Evolutionary conservation across 2,329 filamentous ascomycete genomes (phyloP).

Genomic region (Alternaria gansuensis): DNA sequence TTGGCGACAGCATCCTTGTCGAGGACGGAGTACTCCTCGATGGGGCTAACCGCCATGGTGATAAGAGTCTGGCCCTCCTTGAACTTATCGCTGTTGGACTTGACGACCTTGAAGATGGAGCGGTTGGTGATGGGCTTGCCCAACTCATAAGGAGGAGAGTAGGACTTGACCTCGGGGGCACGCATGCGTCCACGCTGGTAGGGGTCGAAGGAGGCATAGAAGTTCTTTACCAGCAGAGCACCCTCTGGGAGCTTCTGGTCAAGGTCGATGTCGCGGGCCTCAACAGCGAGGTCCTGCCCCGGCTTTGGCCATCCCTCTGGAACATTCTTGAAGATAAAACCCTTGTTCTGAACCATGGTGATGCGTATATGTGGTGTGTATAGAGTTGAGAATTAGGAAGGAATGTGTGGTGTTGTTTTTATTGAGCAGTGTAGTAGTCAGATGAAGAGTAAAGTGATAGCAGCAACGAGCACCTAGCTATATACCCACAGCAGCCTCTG

Average conservation of each 20-base stretch:
- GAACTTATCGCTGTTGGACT: constrained; percentile 71
- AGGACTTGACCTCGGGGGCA: constrained; percentile 69
- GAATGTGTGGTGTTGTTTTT: neutral
- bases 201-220: constrained; percentile 81
- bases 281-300: constrained; percentile 74
- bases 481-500: constrained; percentile 18
- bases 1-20: constrained; percentile 56
- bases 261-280: constrained; percentile 74
- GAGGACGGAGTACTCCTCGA: constrained; percentile 74
- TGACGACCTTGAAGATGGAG: constrained; percentile 73
- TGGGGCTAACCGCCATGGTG: constrained; percentile 60
- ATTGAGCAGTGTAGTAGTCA: constrained; percentile 5
- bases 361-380: constrained; percentile 18
- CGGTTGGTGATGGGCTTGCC: constrained; percentile 71
- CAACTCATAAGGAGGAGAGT: constrained; percentile 69
- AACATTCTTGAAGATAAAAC: constrained; percentile 74
- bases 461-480: constrained; percentile 18
- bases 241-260: constrained; percentile 66
- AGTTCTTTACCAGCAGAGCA: constrained; percentile 73
- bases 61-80: constrained; percentile 72
- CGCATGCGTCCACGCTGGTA: constrained; percentile 87
- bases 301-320: constrained; percentile 73
- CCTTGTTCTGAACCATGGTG: constrained; percentile 73
- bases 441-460: constrained; percentile 9
- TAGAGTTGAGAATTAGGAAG: neutral